Base-by-base conservation (phyloP, 176 grass and related monocot genomes). In the Oryza punctata region DNA sequence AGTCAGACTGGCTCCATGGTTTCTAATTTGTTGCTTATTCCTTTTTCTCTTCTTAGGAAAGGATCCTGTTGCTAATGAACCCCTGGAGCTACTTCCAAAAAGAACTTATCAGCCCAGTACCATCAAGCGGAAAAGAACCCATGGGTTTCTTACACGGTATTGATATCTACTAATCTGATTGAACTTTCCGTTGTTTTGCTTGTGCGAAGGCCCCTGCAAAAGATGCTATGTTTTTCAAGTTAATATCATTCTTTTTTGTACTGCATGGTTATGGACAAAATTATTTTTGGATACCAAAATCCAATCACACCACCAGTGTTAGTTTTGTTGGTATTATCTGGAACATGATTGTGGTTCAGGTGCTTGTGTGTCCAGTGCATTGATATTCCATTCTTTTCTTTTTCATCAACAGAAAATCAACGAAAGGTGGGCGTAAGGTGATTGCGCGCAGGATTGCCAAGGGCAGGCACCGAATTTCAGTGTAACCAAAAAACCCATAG, bases 61-160 rank as follows among this genome's bases (percentile, higher is more conserved):
- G 84, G 85, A 94, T 94, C 87, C 65, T 90, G 57, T 78, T 59
- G 76, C 66, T 12, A 79, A 94, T 83, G 94, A 91, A 66, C 91
- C 94, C 68, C 67, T 97, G 41, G 54, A 84, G 79, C 69, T 87
- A n/a, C 87, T 91, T 75, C 87, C 89, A 13, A 94, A 97, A 83
- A 92, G 91, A 90, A 97, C 91, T 9, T 97, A 97, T 82, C 94
- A 97, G 63, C 94, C 94, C 81, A 97, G 91, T 75, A 90, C 86
- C 65, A 88, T 97, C 87, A 97, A 91, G 89, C 89, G 89, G 78
- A 97, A 94, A 74, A 91, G 91, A 80, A 88, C 91, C 18, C 94
- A 97, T 79, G 94, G 94, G 76, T 97, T 88, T 28, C 94, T 93
- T 64, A 85, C 89, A 94, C 89, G 91, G 94, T 96, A 75, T 80